phyloP scores from a whole-genome alignment of 2,329 filamentous ascomycete species.

The Colletotrichum shisoi region DNA sequence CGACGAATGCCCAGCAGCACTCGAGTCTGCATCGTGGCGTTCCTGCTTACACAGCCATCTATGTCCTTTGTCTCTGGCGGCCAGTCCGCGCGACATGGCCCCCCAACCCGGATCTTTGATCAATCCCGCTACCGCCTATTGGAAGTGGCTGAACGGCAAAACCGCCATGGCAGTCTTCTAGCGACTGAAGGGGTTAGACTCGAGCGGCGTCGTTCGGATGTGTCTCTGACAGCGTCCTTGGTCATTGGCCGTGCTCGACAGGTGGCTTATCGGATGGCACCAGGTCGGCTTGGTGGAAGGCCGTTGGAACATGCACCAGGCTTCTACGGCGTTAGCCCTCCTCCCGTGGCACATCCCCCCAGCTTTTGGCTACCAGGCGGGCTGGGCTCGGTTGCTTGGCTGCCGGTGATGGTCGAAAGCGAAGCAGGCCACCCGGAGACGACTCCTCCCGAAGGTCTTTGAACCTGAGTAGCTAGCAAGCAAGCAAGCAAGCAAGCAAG shows the following conservation, averaged over 20 bases:
- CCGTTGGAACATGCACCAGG: slow-evolving; percentile 39
- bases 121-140: slow-evolving; percentile 17
- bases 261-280: slow-evolving; percentile 37
- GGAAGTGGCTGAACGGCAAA: slow-evolving; percentile 24
- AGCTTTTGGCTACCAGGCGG: slow-evolving; percentile 21
- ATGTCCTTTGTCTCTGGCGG: slow-evolving; percentile 34
- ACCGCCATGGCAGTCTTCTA: slow-evolving; percentile 11
- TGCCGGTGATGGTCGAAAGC: slow-evolving; percentile 13
- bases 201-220: slow-evolving; percentile 21
- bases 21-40: slow-evolving; percentile 30
- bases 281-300: slow-evolving; percentile 36
- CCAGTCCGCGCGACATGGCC: slow-evolving; percentile 30
- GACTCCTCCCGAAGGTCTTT: slow-evolving; percentile 4
- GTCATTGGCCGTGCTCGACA: slow-evolving; percentile 27
- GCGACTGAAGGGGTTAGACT: slow-evolving; percentile 25
- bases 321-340: slow-evolving; percentile 36
- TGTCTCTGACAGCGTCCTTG: slow-evolving; percentile 33
- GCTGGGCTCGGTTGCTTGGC: slow-evolving; percentile 35
- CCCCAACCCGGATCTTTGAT: slow-evolving; percentile 10
- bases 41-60: slow-evolving; percentile 22
- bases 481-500: not conserved
- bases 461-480: slow-evolving; percentile 4
- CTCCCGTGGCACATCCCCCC: slow-evolving; percentile 27
- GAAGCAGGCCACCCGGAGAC: slow-evolving; percentile 1
- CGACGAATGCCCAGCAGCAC: slow-evolving; percentile 10